Evolutionary conservation across 108 stramenopile species (phyloP).

Genomic region (Cyclotella choctawhatcheeana): DNA sequence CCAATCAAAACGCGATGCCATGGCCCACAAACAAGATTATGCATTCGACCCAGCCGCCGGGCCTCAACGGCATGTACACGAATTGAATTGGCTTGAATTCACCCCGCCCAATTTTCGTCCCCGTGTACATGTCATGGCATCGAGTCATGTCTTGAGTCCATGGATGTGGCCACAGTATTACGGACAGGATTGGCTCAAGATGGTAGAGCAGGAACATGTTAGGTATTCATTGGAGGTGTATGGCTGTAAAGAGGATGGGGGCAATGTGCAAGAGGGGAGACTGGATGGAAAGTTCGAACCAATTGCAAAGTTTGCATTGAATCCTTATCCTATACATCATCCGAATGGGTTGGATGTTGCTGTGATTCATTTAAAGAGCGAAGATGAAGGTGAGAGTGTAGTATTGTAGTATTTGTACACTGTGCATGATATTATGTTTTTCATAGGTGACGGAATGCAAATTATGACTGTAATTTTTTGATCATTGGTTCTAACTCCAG

Average conservation of each 20-base stretch:
- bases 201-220: constrained; percentile 68
- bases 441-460: too few relatives aligned
- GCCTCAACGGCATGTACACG: constrained; percentile 53
- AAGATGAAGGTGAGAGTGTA: constrained; percentile 46
- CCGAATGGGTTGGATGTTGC: constrained; percentile 78
- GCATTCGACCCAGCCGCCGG: constrained; percentile 68
- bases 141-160: constrained; percentile 83
- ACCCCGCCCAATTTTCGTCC: constrained; percentile 75
- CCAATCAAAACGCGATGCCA: constrained; percentile 38
- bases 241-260: constrained; percentile 3
- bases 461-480: too few relatives aligned
- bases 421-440: too few relatives aligned
- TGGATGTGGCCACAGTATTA: constrained; percentile 88
- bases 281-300: constrained; percentile 46
- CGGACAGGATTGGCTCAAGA: constrained; percentile 77
- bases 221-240: constrained; percentile 61
- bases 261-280: constrained; percentile 22
- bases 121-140: constrained; percentile 73
- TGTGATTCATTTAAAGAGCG: constrained; percentile 78
- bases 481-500: too few relatives aligned
- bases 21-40: constrained; percentile 55
- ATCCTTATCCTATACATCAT: constrained; percentile 85
- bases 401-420: not conserved
- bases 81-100: constrained; percentile 86
- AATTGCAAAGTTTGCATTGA: constrained; percentile 76